A percentile compares a stretch with the other conserved stretches of the same genome.
phyloP scores from a whole-genome alignment of 257 asterid genomes.

The Leonotis leonurus region DNA sequence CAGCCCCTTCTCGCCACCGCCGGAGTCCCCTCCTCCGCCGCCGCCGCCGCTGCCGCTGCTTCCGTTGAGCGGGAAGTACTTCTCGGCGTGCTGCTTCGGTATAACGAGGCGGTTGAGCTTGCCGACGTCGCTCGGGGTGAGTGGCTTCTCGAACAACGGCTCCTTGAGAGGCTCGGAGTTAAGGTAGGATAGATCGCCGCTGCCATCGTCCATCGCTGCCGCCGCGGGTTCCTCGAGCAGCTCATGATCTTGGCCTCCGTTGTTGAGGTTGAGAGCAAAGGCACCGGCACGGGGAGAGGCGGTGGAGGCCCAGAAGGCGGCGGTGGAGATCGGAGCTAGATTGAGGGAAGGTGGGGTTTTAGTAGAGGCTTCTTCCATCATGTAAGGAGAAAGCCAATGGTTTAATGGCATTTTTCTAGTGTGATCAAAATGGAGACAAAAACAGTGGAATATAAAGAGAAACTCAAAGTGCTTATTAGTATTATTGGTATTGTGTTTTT shows the following conservation, averaged over 20 bases:
- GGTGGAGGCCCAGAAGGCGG: not conserved
- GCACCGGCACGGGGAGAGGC: not conserved
- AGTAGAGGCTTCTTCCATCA: constrained; percentile 21
- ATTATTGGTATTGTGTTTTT: not conserved
- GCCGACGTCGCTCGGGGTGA: constrained; percentile 95
- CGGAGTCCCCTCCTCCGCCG: constrained; percentile 20
- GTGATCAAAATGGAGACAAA: constrained; percentile 2
- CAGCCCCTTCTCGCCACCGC: constrained; percentile 36
- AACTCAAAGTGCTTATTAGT: not conserved
- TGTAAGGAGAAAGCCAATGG: constrained; percentile 33
- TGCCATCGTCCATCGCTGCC: not conserved
- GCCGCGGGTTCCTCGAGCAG: not conserved
- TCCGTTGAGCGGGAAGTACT: constrained; percentile 54
- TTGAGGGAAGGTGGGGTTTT: constrained; percentile 6
- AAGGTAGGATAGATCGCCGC: not conserved
- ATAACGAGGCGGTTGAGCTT: constrained; percentile 90
- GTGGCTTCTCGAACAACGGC: constrained; percentile 67
- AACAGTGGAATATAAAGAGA: constrained; percentile 15
- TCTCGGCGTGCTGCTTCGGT: constrained; percentile 90
- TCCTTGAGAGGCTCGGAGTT: constrained; percentile 25
- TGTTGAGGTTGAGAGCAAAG: constrained; percentile 39
- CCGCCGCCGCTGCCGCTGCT: constrained; percentile 28
- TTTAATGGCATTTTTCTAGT: constrained; percentile 42
- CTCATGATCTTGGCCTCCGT: constrained; percentile 30
- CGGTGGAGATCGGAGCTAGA: not conserved